phyloP scores from a whole-genome alignment of 169 alveolate species.

The Plasmodium inui region DNA sequence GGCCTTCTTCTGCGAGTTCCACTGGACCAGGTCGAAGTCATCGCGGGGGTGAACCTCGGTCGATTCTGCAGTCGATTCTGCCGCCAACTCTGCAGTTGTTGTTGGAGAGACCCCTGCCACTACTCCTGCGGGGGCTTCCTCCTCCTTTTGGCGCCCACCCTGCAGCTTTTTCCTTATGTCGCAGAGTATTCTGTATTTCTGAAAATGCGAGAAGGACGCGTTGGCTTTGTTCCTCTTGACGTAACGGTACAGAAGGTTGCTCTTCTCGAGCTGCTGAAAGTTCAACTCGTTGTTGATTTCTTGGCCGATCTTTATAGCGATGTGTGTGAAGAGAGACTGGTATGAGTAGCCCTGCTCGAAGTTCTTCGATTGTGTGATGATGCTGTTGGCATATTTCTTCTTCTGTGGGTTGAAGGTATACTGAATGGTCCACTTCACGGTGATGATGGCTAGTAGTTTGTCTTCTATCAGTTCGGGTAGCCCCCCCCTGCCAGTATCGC shows the following conservation, averaged over 20 bases:
- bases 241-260: conserved; percentile 25
- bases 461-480: conserved; percentile 36
- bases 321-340: conserved; percentile 82
- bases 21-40: conserved; percentile 74
- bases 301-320: conserved; percentile 85
- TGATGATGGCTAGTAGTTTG: conserved; percentile 56
- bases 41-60: conserved; percentile 30
- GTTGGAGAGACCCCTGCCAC: not conserved
- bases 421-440: conserved; percentile 82
- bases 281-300: conserved; percentile 79
- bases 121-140: not conserved
- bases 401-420: conserved; percentile 82
- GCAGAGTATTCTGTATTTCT: conserved; percentile 18
- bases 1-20: conserved; percentile 83
- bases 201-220: conserved; percentile 56
- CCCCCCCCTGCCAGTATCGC: not conserved
- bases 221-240: conserved; percentile 49
- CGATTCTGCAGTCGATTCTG: not conserved
- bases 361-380: conserved; percentile 77
- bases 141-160: not conserved
- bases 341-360: conserved; percentile 74
- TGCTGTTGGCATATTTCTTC: conserved; percentile 76
- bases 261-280: conserved; percentile 35
- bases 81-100: not conserved
- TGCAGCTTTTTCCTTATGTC: conserved; percentile 9